Base-by-base conservation (phyloP, 805 yeast species). In the Starmerella stellata region DNA sequence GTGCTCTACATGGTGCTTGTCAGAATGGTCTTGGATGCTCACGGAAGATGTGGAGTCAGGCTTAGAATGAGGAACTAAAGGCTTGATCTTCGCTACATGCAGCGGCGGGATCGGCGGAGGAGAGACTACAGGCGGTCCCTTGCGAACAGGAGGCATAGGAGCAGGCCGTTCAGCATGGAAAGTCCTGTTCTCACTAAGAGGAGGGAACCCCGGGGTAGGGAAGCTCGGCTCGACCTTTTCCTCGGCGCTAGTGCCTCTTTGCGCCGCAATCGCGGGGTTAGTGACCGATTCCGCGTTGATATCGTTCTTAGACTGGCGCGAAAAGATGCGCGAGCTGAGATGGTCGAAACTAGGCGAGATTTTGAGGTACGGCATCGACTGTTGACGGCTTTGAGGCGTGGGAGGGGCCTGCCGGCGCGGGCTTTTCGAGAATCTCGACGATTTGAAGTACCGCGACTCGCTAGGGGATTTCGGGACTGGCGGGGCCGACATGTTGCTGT, bases 401-500 rank as follows among this genome's bases (percentile, higher is more conserved):
- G 16, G 16, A 7, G 19, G 19, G 16, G 32, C 11, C 8, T 29
- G 19, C 11, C 32, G 16, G 7, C 14, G 7, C 8, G 32, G 32
- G 19, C 15, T 8, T 13, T 29, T 29, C 8, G 32, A 29, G 19
- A 34, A 4, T 14, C 38, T 20, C 14, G 39, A 30, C 4, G 41
- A 37, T 30, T 39, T 39, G 24, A 39, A 37, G 13, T 41, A 17
- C 8, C 43, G 35, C 2, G 37, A 24, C 18, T 29, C 35, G 24
- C 24, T 19, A 3, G 21, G 25, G 25, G 25, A 23, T 23, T 7
- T 11, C 11, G 9, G 25, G 7, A 11, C 9, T 23, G 25, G 25
- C 7, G 25, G 9, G n/a, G n/a, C n/a, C n/a, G n/a, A n/a, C n/a
- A n/a, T n/a, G n/a, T n/a, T n/a, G n/a, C n/a, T n/a, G n/a, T n/a